A percentile compares a stretch with the other conserved stretches of the same genome.
Evolutionary conservation across 2,329 filamentous ascomycete genomes (phyloP).

Genomic region (Emmonsiellopsis sp.): DNA sequence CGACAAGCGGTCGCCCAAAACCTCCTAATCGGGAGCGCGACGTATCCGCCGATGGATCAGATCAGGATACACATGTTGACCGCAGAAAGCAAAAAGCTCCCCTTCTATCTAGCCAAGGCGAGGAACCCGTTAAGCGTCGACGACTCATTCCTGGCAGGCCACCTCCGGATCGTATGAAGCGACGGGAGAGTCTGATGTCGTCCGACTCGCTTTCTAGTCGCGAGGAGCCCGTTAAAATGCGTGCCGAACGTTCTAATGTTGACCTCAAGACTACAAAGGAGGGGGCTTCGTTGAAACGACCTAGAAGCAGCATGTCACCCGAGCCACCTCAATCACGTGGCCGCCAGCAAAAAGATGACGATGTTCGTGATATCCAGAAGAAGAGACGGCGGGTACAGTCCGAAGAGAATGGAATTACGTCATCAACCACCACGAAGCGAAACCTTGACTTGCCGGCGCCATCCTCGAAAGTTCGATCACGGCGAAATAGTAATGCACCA

Average conservation of each 20-base stretch:
- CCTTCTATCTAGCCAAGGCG: conserved; percentile 17
- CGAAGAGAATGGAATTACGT: conserved; percentile 27
- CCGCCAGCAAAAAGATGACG: conserved; percentile 22
- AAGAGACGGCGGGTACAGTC: conserved; percentile 35
- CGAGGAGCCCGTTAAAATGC: conserved; percentile 26
- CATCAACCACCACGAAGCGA: conserved; percentile 24
- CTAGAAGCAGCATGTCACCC: conserved; percentile 34
- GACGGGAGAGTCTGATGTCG: conserved; percentile 28
- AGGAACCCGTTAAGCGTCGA: conserved; percentile 30
- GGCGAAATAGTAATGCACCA: conserved; percentile 12
- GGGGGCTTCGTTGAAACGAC: conserved; percentile 28
- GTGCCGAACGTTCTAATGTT: conserved; percentile 20
- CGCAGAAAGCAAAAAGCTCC: conserved; percentile 24
- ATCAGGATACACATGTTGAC: conserved; percentile 21
- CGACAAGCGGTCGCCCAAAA: conserved; percentile 11
- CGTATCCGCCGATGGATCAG: conserved; percentile 18
- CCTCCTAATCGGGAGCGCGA: conserved; percentile 17
- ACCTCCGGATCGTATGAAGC: conserved; percentile 24
- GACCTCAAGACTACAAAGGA: conserved; percentile 13
- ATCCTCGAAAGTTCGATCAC: conserved; percentile 13
- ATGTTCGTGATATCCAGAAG: conserved; percentile 26
- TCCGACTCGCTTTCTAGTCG: conserved; percentile 33
- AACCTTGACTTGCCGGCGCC: conserved; percentile 13
- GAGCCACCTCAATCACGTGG: conserved; percentile 28
- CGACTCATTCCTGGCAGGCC: conserved; percentile 34